Evolutionary conservation across 176 grass and related monocot genomes (phyloP).

Genomic region (Tuctoria greenei): DNA sequence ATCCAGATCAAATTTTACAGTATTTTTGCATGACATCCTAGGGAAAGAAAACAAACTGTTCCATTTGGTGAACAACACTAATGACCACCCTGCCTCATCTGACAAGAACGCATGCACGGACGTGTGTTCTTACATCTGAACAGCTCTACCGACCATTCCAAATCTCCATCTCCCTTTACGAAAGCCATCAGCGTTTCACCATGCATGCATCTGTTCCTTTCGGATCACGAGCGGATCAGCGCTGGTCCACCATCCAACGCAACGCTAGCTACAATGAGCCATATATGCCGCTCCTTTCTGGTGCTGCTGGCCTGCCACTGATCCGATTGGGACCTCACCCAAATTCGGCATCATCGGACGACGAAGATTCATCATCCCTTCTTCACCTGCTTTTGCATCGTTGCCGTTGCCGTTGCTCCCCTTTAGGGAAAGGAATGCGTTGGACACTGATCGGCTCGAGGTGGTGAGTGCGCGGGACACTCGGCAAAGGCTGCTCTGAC

Average conservation of each 20-base stretch:
- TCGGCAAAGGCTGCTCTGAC: not conserved
- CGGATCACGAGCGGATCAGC: not conserved
- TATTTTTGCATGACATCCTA: no score
- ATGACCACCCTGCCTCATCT: not conserved
- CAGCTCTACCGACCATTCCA: not conserved
- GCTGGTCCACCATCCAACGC: not conserved
- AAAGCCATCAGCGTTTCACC: not conserved
- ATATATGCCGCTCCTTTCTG: constrained; percentile 7
- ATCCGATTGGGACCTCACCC: not conserved
- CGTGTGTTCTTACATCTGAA: not conserved
- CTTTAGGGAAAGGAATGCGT: constrained; percentile 16
- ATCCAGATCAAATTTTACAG: no score
- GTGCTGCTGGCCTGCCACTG: not conserved
- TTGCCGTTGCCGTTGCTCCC: not conserved
- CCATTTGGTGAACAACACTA: not conserved
- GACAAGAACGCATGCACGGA: not conserved
- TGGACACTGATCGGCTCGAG: not conserved
- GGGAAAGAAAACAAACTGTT: no score
- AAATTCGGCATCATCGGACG: not conserved
- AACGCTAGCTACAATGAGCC: no score
- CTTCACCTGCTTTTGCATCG: not conserved
- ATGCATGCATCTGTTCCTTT: not conserved
- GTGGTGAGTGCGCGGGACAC: constrained; percentile 15
- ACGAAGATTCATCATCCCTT: not conserved
- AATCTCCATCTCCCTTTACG: not conserved